phyloP scores from a whole-genome alignment of 768 basidiomycete species.

The Tulasnella sp. region DNA sequence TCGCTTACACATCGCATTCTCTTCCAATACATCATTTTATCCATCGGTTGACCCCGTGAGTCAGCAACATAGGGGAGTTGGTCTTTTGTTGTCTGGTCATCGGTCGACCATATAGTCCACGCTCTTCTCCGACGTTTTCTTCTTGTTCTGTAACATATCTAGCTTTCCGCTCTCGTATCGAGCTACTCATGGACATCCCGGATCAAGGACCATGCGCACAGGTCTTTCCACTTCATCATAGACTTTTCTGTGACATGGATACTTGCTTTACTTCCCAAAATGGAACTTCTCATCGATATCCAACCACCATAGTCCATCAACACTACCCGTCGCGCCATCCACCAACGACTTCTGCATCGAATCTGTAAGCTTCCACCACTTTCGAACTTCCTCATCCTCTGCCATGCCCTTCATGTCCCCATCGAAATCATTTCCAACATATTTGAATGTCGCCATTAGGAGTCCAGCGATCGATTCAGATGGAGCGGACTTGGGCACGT shows the following conservation, averaged over 20 bases:
- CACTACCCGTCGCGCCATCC: constrained; percentile 60
- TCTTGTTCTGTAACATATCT: not conserved
- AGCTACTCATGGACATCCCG: not conserved
- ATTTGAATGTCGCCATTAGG: constrained; percentile 73
- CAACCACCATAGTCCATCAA: constrained; percentile 58
- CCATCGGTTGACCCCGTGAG: too few relatives aligned
- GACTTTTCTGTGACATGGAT: too few relatives aligned
- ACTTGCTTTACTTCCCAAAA: constrained; percentile 35
- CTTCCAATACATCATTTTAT: not conserved
- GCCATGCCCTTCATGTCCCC: constrained; percentile 55
- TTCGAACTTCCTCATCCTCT: constrained; percentile 55
- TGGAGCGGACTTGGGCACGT: constrained; percentile 1
- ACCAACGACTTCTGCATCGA: constrained; percentile 68
- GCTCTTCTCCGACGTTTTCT: not conserved
- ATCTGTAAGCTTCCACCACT: constrained; percentile 72
- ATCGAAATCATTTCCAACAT: constrained; percentile 53
- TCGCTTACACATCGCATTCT: constrained; percentile 1
- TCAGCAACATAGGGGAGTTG: too few relatives aligned
- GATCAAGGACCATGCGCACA: too few relatives aligned
- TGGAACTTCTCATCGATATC: constrained; percentile 56
- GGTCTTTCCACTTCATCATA: too few relatives aligned
- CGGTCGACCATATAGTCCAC: too few relatives aligned
- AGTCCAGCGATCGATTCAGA: constrained; percentile 27
- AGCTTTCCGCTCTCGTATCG: not conserved
- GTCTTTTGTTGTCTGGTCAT: too few relatives aligned